These are phyloP conservation scores for Allomyces javanicus DNA, from an alignment of 192 early-diverging fungal genomes.

Conservation along the genomic window DNA sequence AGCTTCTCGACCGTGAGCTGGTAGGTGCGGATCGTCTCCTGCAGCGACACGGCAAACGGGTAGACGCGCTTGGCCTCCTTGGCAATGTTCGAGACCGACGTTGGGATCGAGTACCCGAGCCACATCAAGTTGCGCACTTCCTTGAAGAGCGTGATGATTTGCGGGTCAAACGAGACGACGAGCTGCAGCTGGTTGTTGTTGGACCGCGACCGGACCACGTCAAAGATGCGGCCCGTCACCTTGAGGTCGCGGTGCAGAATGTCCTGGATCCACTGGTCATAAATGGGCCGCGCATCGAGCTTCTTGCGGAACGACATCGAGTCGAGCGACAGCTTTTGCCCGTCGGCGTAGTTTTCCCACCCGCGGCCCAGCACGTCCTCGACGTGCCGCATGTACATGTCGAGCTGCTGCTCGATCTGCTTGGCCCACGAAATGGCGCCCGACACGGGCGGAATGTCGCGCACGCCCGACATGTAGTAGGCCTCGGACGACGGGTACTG, in stretches of 20 bases:
- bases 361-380: constrained; percentile 94
- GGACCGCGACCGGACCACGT: constrained; percentile 62
- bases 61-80: constrained; percentile 95
- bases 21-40: constrained; percentile 87
- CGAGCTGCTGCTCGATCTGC: constrained; percentile 93
- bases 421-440: constrained; percentile 92
- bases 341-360: constrained; percentile 95
- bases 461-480: constrained; percentile 66
- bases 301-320: constrained; percentile 80
- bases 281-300: constrained; percentile 77
- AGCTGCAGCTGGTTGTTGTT: constrained; percentile 53
- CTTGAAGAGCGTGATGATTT: constrained; percentile 93
- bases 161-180: constrained; percentile 80
- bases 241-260: constrained; percentile 60
- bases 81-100: constrained; percentile 68
- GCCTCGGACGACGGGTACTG: constrained; percentile 80
- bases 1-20: constrained; percentile 63
- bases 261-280: constrained; percentile 76
- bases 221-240: constrained; percentile 75
- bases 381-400: constrained; percentile 86
- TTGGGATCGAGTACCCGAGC: constrained; percentile 85
- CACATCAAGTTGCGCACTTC: constrained; percentile 94
- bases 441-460: constrained; percentile 80
- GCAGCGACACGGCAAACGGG: constrained; percentile 90
- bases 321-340: constrained; percentile 75